phyloP scores from a whole-genome alignment of 108 stramenopile species.

The Schizochytrium sp. region DNA sequence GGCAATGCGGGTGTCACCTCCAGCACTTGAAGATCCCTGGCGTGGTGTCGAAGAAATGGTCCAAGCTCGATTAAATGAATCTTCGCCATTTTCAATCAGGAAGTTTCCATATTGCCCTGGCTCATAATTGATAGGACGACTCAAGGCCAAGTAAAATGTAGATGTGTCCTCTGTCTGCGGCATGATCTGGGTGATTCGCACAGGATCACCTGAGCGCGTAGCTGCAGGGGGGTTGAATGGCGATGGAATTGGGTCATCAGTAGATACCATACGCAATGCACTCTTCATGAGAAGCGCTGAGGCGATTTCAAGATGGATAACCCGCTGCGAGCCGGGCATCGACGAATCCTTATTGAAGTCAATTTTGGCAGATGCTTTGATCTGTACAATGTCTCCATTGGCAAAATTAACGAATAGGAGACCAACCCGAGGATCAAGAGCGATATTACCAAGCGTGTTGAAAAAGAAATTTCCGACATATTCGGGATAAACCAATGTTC shows the following conservation, averaged over 20 bases:
- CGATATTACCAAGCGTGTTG: neutral
- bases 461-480: neutral
- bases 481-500: neutral
- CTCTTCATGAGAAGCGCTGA: neutral
- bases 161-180: constrained; percentile 1
- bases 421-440: neutral
- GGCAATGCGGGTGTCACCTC: neutral
- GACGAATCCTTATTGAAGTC: neutral
- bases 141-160: neutral
- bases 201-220: neutral
- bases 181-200: neutral
- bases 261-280: neutral
- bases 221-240: neutral
- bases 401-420: constrained; percentile 6
- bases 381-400: neutral
- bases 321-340: neutral
- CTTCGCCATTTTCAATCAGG: neutral
- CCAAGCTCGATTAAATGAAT: neutral
- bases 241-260: neutral
- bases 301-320: neutral
- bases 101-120: constrained; percentile 26
- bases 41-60: constrained; percentile 17
- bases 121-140: neutral
- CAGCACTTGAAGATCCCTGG: neutral
- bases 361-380: neutral